phyloP scores from a whole-genome alignment of 1,284 basidiomycete species.

The Hortiboletus rubellus region DNA sequence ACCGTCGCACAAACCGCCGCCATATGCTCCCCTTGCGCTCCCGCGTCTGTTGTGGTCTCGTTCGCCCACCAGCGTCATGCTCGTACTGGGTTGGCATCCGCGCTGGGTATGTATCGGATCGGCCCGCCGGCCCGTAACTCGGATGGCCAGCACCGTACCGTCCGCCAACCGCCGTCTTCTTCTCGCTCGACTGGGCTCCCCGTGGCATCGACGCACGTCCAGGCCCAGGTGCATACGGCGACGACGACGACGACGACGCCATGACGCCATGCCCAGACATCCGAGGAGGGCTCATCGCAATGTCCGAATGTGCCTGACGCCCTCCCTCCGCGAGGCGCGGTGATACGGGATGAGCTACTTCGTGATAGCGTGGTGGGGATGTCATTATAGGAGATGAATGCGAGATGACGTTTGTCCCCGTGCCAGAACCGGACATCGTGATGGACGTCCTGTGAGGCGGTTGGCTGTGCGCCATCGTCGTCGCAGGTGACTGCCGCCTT shows the following conservation, averaged over 20 bases:
- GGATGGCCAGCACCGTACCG: background rate
- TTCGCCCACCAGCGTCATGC: background rate
- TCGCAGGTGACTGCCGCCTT: slow-evolving; percentile 15
- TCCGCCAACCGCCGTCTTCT: slow-evolving; percentile 10
- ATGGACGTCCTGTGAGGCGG: background rate
- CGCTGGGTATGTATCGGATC: slow-evolving; percentile 5
- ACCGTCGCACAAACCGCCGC: slow-evolving; percentile 29
- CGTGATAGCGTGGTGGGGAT: slow-evolving; percentile 24
- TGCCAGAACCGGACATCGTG: background rate
- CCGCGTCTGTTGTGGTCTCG: slow-evolving; percentile 1
- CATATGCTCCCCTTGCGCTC: slow-evolving; percentile 28
- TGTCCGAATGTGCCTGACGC: slow-evolving; percentile 24
- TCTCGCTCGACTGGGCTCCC: slow-evolving; percentile 13
- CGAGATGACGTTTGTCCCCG: slow-evolving; percentile 10
- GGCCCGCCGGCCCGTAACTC: slow-evolving; percentile 6
- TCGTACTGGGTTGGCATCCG: slow-evolving; percentile 10
- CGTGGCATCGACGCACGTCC: slow-evolving; percentile 5
- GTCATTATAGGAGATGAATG: slow-evolving; percentile 15
- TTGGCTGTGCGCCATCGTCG: slow-evolving; percentile 13
- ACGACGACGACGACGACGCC: slow-evolving; percentile 1
- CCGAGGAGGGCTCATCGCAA: slow-evolving; percentile 19
- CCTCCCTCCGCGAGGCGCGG: slow-evolving; percentile 27
- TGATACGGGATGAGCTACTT: slow-evolving; percentile 9
- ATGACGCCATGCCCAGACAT: slow-evolving; percentile 18
- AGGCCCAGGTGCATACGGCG: slow-evolving; percentile 5